Evolutionary conservation across 805 yeast species (phyloP), one percentile per base, ranked within the genome.

Genomic region (Debaryomyces hansenii): DNA sequence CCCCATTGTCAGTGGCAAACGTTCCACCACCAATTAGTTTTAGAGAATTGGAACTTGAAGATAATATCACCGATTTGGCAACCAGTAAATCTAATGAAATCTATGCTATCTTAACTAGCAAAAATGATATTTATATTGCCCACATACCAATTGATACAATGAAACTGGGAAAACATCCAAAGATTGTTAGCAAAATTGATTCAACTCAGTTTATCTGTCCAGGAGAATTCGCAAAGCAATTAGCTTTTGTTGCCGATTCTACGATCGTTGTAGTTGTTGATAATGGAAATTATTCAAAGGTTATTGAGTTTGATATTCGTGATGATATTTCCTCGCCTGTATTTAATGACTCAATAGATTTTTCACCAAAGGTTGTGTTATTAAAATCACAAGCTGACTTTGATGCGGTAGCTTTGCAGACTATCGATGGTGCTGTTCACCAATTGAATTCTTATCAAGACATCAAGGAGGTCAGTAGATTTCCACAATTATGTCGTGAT

Each of bases 1-100:
- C 99, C 0, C 97, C 98, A 0, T 72, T 94, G 32, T 77, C 86
- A 1, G 61, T 84, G 27, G 96, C 96, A 1, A 90, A 84, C 60
- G 92, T 90, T 9, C 99, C 99, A 3, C 99, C 99, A 0, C 99
- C 99, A 37, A 82, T 89, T 60, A 78, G 88, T 20, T 85, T 77
- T 59, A 77, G 95, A 47, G 87, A 83, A 41, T 64, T 89, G 42
- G 79, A 76, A 8, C 68, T 82, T 10, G 52, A 48, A 1, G 72
- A 69, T 1, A 80, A 80, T 46, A 81, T 90, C 6, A 62, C 75
- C 16, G 89, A 86, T 57, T 78, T 80, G 37, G 86, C 96, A 0
- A 79, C 83, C 4, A 79, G 84, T 50, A 64, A 75, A 42, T 70
- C 80, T 9, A 89, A 86, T 62, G 79, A 77, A 43, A 53, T 61